These are phyloP conservation scores for Smittium culicis DNA, from an alignment of 371 early-diverging fungal species.

Conservation along the genomic window DNA sequence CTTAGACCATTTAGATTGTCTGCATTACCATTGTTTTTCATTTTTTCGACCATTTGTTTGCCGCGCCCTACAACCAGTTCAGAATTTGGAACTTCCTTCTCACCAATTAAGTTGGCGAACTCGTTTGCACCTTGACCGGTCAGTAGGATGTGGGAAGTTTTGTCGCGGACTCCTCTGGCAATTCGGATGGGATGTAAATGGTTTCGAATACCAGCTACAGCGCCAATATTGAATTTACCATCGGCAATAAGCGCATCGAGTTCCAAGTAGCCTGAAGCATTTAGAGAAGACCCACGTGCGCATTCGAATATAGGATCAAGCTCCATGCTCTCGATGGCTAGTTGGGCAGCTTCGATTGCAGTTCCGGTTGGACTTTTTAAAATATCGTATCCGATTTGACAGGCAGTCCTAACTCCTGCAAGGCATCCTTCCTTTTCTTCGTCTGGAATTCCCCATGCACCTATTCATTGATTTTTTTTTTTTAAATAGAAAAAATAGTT, in stretches of 20 bases:
- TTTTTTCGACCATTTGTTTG: background rate
- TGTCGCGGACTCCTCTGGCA: conserved; percentile 10
- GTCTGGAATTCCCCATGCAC: background rate
- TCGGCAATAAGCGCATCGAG: conserved; percentile 11
- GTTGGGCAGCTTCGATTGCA: background rate
- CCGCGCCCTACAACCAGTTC: conserved; percentile 2
- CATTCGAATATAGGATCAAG: background rate
- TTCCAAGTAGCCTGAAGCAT: conserved; percentile 7
- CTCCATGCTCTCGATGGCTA: background rate
- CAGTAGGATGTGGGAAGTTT: conserved; percentile 7
- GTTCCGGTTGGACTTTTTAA: background rate
- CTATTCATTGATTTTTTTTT: background rate
- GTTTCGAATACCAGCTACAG: conserved; percentile 5
- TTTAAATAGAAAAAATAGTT: background rate
- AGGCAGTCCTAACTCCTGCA: background rate
- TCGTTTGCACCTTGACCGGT: conserved; percentile 11
- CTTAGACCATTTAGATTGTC: conserved; percentile 9
- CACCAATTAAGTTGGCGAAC: conserved; percentile 5
- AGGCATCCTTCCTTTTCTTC: background rate
- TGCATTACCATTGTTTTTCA: background rate
- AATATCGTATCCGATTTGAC: background rate
- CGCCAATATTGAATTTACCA: conserved; percentile 11
- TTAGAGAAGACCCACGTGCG: conserved; percentile 4
- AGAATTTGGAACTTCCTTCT: background rate
- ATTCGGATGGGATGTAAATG: conserved; percentile 7